A percentile compares a stretch with the other conserved stretches of the same genome.
phyloP scores from a whole-genome alignment of 1,284 basidiomycete genomes.

The Stereum hirsutum region DNA sequence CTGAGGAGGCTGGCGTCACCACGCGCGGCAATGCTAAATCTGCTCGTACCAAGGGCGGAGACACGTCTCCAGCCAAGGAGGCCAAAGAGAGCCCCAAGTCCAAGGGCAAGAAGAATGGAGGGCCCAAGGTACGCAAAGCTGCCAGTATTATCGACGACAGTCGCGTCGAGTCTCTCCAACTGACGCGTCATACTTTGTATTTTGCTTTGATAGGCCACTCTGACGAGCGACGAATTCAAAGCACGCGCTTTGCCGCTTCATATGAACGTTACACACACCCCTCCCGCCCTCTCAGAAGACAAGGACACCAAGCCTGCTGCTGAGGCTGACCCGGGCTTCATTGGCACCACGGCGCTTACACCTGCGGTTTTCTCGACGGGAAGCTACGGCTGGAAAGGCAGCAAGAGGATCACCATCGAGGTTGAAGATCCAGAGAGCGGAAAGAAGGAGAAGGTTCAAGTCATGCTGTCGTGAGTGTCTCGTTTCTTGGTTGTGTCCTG shows the following conservation, averaged over 20 bases:
- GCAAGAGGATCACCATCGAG: conserved; percentile 57
- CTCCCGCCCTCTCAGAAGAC: conserved; percentile 36
- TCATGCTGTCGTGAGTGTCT: conserved; percentile 60
- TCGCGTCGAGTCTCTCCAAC: background rate
- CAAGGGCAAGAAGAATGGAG: too few species aligned
- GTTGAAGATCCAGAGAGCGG: conserved; percentile 39
- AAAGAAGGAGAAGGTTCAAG: conserved; percentile 52
- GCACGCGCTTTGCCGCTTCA: conserved; percentile 58
- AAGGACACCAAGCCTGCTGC: conserved; percentile 23
- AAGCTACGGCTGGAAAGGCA: conserved; percentile 77
- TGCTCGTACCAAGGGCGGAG: conserved; percentile 16
- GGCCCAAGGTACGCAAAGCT: conserved; percentile 27
- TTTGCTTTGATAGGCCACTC: background rate
- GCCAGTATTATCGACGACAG: conserved; percentile 13
- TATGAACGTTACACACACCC: conserved; percentile 59
- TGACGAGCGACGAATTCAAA: conserved; percentile 49
- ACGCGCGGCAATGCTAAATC: conserved; percentile 39
- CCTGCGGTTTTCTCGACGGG: conserved; percentile 60
- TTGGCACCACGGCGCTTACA: conserved; percentile 46
- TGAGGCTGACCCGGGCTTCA: conserved; percentile 46
- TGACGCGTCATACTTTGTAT: background rate
- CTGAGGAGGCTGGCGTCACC: conserved; percentile 28
- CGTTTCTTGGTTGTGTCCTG: conserved; percentile 1
- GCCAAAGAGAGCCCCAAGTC: conserved; percentile 14
- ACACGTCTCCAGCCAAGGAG: conserved; percentile 1